Base-by-base conservation (phyloP, 2,329 filamentous ascomycete species). In the Aspergillus sp. region DNA sequence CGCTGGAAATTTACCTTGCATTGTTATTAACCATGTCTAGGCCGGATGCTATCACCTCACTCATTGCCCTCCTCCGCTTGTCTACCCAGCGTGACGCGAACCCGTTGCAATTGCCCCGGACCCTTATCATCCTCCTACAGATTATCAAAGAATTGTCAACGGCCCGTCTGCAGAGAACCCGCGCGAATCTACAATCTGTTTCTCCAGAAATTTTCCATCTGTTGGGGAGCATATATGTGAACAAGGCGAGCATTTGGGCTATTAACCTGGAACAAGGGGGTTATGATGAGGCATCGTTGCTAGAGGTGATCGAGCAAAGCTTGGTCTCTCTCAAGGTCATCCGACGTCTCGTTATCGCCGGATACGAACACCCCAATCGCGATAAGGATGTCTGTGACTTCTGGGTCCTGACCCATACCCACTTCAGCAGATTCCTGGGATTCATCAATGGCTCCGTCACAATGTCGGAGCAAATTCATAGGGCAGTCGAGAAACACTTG, bases 101-200 rank as follows among this genome's bases (percentile, higher is more conserved):
- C 66, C 85, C 87, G 47, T 72, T 89, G 12, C 87, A 90, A 57
- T 85, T 97, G 2, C 83, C 86, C 23, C 88, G 92, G 51, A 85
- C 87, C 7, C 83, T 98, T 47, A 82, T 91, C 55, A 87, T 96
- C 12, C 81, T 97, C 10, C 81, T 98, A 13, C 89, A 94, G 51
- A 87, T 97, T 28, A 88, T 96, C 70, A 99, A 98, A 78, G 95
- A 98, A 74, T 81, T 98, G 5, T 88, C 91, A 0, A 93, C 91
- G 0, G 93, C 90, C 2, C 85, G 92, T 47, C 77, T 98, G 51
- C 84, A 88, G 58, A 87, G 86, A 65, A 92, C 89, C 0, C 88
- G 93, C 69, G 87, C 88, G 1, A 89, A 87, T 39, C 80, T 99
- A 15, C 90, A 96, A 67, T 86, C 87, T 1, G 84, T 91, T 30